Evolutionary conservation across 306 rosid genomes (phyloP).

Genomic region (Prunus kanzakura): DNA sequence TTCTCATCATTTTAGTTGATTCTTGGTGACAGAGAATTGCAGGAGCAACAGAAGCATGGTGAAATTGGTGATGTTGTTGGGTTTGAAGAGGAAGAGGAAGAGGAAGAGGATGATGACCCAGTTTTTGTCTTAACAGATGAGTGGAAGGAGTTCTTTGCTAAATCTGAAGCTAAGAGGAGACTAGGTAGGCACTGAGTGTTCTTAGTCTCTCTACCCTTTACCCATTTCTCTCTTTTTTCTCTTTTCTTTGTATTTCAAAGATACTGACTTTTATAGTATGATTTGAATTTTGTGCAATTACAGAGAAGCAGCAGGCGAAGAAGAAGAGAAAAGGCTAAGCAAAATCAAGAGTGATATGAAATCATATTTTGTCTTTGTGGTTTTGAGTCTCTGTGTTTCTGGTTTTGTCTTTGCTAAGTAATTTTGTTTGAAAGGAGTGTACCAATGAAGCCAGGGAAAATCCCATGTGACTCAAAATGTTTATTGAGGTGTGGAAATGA

Average conservation of each 20-base stretch:
- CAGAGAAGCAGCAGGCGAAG: conserved; percentile 60
- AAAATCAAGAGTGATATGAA: not conserved
- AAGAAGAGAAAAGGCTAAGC: conserved; percentile 25
- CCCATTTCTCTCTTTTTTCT: not conserved
- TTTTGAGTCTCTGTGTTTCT: not conserved
- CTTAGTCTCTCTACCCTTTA: not conserved
- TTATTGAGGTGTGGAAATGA: not conserved
- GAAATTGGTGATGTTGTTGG: conserved; percentile 2
- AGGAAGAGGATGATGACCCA: conserved; percentile 52
- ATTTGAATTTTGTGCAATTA: not conserved
- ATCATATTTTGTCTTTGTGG: not conserved
- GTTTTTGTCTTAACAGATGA: conserved; percentile 69
- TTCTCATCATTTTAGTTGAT: conserved; percentile 3
- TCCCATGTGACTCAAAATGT: not conserved
- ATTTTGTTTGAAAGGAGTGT: not conserved
- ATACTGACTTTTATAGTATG: not conserved
- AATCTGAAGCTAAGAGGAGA: conserved; percentile 68
- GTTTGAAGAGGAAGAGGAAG: conserved; percentile 53
- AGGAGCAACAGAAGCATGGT: conserved; percentile 35
- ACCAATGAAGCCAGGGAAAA: not conserved
- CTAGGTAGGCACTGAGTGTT: conserved; percentile 29
- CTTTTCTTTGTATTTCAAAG: not conserved
- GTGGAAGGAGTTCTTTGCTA: conserved; percentile 78
- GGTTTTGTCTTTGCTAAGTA: not conserved
- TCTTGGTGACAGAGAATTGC: conserved; percentile 36